Percentiles rank a stretch among this genome's conserved stretches.
These are phyloP conservation scores for Tritrichomonas musculus DNA, from an alignment of 208 protist genomes.

Conservation along the genomic window DNA sequence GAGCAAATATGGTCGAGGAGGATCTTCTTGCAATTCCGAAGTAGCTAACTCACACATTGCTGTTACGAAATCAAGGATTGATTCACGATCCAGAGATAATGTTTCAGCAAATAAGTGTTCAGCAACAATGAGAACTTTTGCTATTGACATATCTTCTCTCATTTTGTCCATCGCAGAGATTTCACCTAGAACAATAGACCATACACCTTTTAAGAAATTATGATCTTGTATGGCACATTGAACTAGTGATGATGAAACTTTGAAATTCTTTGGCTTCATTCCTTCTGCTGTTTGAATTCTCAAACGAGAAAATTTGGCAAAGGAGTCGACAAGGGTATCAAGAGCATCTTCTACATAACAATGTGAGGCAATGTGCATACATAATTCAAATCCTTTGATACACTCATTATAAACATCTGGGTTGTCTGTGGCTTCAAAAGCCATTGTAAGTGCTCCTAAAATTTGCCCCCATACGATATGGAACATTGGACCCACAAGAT, in stretches of 20 bases:
- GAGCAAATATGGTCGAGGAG: neutral
- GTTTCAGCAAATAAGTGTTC: neutral
- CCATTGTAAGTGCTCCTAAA: neutral
- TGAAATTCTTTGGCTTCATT: neutral
- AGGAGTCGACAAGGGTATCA: neutral
- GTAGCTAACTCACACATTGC: neutral
- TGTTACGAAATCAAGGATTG: neutral
- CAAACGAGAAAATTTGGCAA: constrained; percentile 18
- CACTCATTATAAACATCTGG: neutral
- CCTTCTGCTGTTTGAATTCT: neutral
- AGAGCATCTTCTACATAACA: neutral
- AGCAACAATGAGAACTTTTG: neutral
- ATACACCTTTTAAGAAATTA: neutral
- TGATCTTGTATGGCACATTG: constrained; percentile 9
- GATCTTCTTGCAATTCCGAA: neutral
- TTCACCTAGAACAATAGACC: neutral
- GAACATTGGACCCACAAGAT: neutral
- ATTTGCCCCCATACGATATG: neutral
- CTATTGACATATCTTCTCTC: neutral
- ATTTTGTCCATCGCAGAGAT: neutral
- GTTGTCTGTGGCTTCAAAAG: neutral
- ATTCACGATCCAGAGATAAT: neutral
- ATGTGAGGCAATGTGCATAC: constrained; percentile 20
- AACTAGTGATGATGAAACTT: neutral
- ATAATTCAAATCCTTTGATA: neutral